phyloP scores from a whole-genome alignment of 2,329 filamentous ascomycete genomes.

The Curvularia spicifera region DNA sequence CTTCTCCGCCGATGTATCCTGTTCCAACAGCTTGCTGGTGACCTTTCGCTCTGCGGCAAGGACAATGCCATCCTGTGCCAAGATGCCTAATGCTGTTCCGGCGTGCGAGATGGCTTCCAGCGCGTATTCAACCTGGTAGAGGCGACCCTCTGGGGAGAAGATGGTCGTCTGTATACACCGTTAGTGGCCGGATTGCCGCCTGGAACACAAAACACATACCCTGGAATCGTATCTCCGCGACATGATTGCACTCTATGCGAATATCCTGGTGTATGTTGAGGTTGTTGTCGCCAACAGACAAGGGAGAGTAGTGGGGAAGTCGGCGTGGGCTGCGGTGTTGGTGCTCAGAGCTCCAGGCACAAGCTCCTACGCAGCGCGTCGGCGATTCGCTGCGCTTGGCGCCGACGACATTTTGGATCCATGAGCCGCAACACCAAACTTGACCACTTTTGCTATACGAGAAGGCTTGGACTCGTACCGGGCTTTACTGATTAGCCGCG shows the following conservation, averaged over 20 bases:
- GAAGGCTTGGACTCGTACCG: background rate
- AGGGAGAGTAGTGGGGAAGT: slow-evolving; percentile 30
- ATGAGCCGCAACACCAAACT: slow-evolving; percentile 25
- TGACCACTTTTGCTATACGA: slow-evolving; percentile 5
- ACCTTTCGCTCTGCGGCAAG: slow-evolving; percentile 98
- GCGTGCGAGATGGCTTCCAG: slow-evolving; percentile 98
- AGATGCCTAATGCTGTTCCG: slow-evolving; percentile 93
- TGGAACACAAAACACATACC: slow-evolving; percentile 62
- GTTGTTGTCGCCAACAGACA: slow-evolving; percentile 18
- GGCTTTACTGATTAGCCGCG: background rate
- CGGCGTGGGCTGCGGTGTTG: slow-evolving; percentile 35
- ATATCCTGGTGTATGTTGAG: slow-evolving; percentile 5
- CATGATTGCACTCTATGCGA: slow-evolving; percentile 62
- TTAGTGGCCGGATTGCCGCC: slow-evolving; percentile 30
- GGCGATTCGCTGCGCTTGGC: slow-evolving; percentile 36
- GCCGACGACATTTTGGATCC: slow-evolving; percentile 39
- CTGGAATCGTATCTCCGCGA: slow-evolving; percentile 97
- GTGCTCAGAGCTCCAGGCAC: slow-evolving; percentile 46
- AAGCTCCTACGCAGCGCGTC: slow-evolving; percentile 44
- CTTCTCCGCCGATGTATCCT: slow-evolving; percentile 99
- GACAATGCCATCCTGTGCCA: slow-evolving; percentile 98
- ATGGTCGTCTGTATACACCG: slow-evolving; percentile 80
- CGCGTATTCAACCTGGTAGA: slow-evolving; percentile 99
- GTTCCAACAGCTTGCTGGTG: slow-evolving; percentile 97
- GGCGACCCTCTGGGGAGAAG: slow-evolving; percentile 97